Base-by-base conservation (phyloP, 371 early-diverging fungal genomes). In the Mucor indicus region DNA sequence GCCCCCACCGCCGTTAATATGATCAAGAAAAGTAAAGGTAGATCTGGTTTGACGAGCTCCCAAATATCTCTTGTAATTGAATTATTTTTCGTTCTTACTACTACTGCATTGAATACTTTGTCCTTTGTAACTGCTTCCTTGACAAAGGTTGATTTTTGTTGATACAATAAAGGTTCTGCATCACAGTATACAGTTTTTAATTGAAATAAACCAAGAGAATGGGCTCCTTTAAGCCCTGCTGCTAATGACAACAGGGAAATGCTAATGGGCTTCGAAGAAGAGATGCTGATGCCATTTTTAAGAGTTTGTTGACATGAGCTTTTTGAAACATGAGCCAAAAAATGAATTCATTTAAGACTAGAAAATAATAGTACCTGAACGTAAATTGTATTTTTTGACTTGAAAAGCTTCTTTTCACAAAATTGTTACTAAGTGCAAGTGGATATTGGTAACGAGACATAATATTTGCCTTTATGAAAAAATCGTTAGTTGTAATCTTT, bases 1-100 rank as follows among this genome's bases (percentile, higher is more conserved):
- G 83, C 83, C 7, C 79, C 85, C 0, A 83, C 54, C 2, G 87
- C 84, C 1, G 85, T 83, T 23, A 78, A 17, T 2, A 77, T 53
- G 6, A 86, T 84, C 20, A 70, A 70, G 4, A 65, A 40, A 16
- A 86, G 54, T 19, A 84, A 60, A 43, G 75, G 53, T 12, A 70
- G 41, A 53, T 86, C 87, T 6, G 78, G 76, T 37, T 74, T 73
- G 13, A 85, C 56, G 4, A 83, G 53, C 5, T 60, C 52, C 76
- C 75, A 77, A 27, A 76, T 64, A 33, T 71, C 69, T 6, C 39
- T 17, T 36, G 53, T 32, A 20, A 74, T 48, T n/a, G 60, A 58
- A 19, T 30, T 39, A 29, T 51, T 27, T 39, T 37, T 6, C 17
- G 24, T 27, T 1, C 6, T 6, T 23, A 36, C 35, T 13, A 38